Percentiles rank a stretch among this genome's conserved stretches.
Evolutionary conservation across 1,139 yeast species (phyloP).

Genomic region (Candida sanyaensis): DNA sequence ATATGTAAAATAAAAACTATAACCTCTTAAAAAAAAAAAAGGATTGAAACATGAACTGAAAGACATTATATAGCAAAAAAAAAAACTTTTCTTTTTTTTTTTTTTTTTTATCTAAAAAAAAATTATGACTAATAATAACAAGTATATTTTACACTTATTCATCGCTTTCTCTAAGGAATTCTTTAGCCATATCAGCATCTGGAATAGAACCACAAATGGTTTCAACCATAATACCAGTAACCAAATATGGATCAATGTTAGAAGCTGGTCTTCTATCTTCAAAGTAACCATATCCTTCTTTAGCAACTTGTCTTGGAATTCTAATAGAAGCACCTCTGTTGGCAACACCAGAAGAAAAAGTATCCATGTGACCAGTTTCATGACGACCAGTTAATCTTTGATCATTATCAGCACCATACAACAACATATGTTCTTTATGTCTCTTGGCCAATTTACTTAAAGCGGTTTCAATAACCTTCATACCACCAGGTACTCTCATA

Average conservation of each 20-base stretch:
- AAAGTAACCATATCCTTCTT: conserved; percentile 96
- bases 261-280: conserved; percentile 99
- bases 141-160: conserved; percentile 1
- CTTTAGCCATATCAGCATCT: conserved; percentile 93
- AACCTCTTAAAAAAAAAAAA: neutral
- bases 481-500: conserved; percentile 96
- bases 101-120: neutral
- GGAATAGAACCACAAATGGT: conserved; percentile 95
- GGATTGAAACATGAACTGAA: conserved; percentile 1
- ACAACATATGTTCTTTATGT: conserved; percentile 93
- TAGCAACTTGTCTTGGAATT: conserved; percentile 98
- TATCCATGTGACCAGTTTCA: conserved; percentile 93
- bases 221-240: conserved; percentile 97
- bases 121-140: neutral
- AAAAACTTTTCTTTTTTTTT: neutral
- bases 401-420: conserved; percentile 95
- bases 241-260: conserved; percentile 97
- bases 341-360: conserved; percentile 96
- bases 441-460: conserved; percentile 92
- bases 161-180: conserved; percentile 71
- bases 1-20: neutral
- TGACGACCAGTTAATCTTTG: conserved; percentile 96
- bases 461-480: conserved; percentile 90
- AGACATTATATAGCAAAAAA: neutral
- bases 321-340: conserved; percentile 99